Evolutionary conservation across 2,329 filamentous ascomycete species (phyloP), one percentile per base, ranked within the genome.

Genomic region (Diplodia sapinea): DNA sequence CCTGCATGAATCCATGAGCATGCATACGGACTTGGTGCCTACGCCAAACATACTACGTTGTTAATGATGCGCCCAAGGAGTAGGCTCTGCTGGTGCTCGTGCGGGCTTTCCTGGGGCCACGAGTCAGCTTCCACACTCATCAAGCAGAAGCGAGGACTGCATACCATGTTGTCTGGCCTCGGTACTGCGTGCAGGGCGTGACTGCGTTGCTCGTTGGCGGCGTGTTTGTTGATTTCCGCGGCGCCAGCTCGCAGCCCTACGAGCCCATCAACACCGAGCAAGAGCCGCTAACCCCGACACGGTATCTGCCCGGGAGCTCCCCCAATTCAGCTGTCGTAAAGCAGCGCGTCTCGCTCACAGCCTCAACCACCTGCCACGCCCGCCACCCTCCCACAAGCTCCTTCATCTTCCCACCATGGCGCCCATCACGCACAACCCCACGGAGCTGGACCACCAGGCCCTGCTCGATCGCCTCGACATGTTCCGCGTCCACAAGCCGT

Each of bases 61-160:
- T 90, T 95, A 81, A 97, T 96, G 81, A 99, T 97, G 70, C 95
- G 92, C 26, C 93, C 95, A 55, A 98, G 87, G 74, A 99, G 86
- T 65, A 97, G 85, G 75, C 91, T 96, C 84, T 99, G 94, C 84
- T 98, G 95, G 74, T 98, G 94, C 79, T 98, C 95, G 77, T 99
- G 95, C 49, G 95, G 95, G 75, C 92, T 97, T 80, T 99, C 95
- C 94, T 89, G 29, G 6, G 50, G 69, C 54, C n/a, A 17, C 4
- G 17, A 1, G 38, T 49, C n/a, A 68, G 36, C 2, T 6, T 23
- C 17, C 65, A 67, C 47, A 29, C 47, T 20, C 23, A 23, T 4
- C 9, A 13, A n/a, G 17, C 20, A 62, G 2, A 8, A 4, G 4
- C n/a, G 2, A 51, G 36, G 15, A 26, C 1, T 38, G 26, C 72